A percentile compares a stretch with the other conserved stretches of the same genome.
These are phyloP conservation scores for Vickermania ingenoplastis DNA, from an alignment of 208 protist genomes.

Conservation along the genomic window DNA sequence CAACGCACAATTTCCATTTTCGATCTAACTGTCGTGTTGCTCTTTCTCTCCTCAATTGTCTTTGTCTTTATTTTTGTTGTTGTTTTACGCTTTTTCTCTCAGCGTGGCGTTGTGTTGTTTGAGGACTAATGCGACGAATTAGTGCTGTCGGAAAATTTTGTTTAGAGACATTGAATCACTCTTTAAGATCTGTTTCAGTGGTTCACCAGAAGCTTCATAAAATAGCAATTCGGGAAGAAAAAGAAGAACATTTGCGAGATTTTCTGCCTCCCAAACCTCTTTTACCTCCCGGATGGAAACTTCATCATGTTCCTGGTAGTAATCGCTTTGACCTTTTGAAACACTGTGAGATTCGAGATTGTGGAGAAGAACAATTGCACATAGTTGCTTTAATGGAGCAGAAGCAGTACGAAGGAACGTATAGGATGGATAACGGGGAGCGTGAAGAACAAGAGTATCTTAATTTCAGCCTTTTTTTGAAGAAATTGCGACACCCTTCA, in stretches of 20 bases:
- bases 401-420: constrained; percentile 75
- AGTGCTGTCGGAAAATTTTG: too few relatives aligned
- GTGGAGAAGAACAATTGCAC: constrained; percentile 58
- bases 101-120: too few relatives aligned
- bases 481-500: constrained; percentile 38
- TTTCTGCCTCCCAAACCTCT: constrained; percentile 64
- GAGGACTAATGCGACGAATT: too few relatives aligned
- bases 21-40: too few relatives aligned
- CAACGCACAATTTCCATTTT: too few relatives aligned
- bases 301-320: constrained; percentile 31
- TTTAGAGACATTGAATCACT: too few relatives aligned
- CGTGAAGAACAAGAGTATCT: constrained; percentile 80
- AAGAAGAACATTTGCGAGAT: constrained; percentile 67
- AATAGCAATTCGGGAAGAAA: constrained; percentile 39
- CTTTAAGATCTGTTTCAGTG: neutral
- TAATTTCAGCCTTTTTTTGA: constrained; percentile 69
- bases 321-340: constrained; percentile 75
- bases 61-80: too few relatives aligned
- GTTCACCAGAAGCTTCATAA: neutral
- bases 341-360: constrained; percentile 44
- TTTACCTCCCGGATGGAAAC: constrained; percentile 52
- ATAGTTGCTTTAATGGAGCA: constrained; percentile 56
- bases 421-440: constrained; percentile 81
- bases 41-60: too few relatives aligned
- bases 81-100: too few relatives aligned